Evolutionary conservation across 2,329 filamentous ascomycete genomes (phyloP).

Genomic region (Akanthomyces uredinophilus): DNA sequence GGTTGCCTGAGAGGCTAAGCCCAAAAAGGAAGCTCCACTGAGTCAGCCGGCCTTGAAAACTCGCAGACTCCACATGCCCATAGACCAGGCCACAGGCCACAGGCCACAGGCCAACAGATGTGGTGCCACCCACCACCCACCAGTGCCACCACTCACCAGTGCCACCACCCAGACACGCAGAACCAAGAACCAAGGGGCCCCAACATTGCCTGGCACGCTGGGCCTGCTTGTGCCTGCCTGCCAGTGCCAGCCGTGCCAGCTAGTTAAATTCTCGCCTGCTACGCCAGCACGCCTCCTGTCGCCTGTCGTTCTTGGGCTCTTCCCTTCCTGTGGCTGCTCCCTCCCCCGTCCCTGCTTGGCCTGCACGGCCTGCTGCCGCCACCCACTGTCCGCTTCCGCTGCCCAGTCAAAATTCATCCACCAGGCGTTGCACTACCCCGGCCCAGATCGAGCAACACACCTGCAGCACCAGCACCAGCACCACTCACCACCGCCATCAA

Average conservation of each 20-base stretch:
- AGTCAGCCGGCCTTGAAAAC: not conserved
- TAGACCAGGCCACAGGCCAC: no score
- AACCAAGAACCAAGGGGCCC: no score
- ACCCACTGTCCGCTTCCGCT: not conserved
- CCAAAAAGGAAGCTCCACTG: not conserved
- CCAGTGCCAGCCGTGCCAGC: no score
- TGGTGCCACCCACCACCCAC: no score
- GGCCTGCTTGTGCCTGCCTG: no score
- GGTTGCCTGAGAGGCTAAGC: not conserved
- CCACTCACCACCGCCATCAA: slow-evolving; percentile 2
- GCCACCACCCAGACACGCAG: no score
- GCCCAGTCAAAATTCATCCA: not conserved
- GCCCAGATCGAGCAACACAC: slow-evolving; percentile 13
- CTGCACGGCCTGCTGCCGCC: not conserved
- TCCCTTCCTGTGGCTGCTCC: not conserved
- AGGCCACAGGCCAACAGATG: no score
- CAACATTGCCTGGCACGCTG: not conserved
- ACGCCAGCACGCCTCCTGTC: no score
- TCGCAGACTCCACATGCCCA: not conserved
- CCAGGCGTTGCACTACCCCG: slow-evolving; percentile 12
- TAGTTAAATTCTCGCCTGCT: no score
- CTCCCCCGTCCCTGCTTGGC: slow-evolving; percentile 5
- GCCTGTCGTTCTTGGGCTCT: not conserved
- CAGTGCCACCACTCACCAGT: no score
- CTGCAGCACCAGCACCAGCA: slow-evolving; percentile 15